phyloP scores from a whole-genome alignment of 495 filamentous ascomycete species.

The Stereocaulon alpinum region DNA sequence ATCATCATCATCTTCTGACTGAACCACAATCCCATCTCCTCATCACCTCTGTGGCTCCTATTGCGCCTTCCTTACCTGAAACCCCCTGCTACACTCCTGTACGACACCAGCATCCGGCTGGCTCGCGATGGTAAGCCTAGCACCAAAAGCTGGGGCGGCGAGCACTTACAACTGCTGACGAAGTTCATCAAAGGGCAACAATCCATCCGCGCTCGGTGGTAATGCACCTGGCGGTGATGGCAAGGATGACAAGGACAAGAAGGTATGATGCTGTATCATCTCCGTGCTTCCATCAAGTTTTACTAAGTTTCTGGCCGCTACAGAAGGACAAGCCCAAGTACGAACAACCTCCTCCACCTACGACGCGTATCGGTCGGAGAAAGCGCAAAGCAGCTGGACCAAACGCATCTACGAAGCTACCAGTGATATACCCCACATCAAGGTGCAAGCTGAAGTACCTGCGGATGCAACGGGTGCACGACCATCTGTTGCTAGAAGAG shows the following conservation, averaged over 20 bases:
- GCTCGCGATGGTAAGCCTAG: constrained; percentile 1
- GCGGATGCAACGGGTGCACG: constrained; percentile 96
- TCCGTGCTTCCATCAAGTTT: constrained; percentile 5
- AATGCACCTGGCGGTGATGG: constrained; percentile 58
- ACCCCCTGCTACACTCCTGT: background rate
- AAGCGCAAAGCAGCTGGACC: constrained; percentile 90
- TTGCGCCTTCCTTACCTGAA: background rate
- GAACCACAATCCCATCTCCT: background rate
- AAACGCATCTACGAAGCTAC: constrained; percentile 88
- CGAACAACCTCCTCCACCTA: constrained; percentile 92
- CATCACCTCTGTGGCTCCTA: background rate
- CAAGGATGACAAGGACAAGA: constrained; percentile 85
- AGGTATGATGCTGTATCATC: constrained; percentile 48
- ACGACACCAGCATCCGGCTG: background rate
- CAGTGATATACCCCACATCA: constrained; percentile 85
- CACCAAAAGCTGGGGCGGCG: background rate
- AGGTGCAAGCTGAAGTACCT: constrained; percentile 95
- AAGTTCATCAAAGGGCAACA: constrained; percentile 51
- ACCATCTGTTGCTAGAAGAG: constrained; percentile 93
- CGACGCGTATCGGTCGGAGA: constrained; percentile 94
- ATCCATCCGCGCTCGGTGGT: constrained; percentile 77
- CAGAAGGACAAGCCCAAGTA: constrained; percentile 99
- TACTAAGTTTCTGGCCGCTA: constrained; percentile 21
- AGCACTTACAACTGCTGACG: background rate
- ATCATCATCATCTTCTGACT: background rate